phyloP scores from a whole-genome alignment of 106 monocot species.

The Allium sativum region DNA sequence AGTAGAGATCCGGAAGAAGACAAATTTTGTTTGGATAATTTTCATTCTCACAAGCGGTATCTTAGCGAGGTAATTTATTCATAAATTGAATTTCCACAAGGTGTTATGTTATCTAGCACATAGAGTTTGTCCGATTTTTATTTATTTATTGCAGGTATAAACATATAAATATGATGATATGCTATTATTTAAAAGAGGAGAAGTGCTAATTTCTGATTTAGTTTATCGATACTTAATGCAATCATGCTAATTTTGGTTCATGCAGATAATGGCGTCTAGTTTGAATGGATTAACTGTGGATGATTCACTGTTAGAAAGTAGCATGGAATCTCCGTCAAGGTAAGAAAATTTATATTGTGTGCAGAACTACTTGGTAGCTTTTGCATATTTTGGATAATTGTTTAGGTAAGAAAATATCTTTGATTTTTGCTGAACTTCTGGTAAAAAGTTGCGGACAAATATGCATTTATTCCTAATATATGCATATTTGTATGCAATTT shows the following conservation, averaged over 20 bases:
- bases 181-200: background rate
- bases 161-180: background rate
- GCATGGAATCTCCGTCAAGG: constrained; percentile 81
- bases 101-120: background rate
- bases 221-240: background rate
- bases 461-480: no score
- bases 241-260: background rate
- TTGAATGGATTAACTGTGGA: constrained; percentile 87
- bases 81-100: background rate
- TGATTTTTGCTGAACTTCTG: no score
- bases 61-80: constrained; percentile 48
- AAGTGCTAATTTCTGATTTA: background rate
- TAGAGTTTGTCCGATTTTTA: constrained; percentile 2
- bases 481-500: no score
- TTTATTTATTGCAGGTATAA: background rate
- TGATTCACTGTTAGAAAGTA: constrained; percentile 57
- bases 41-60: constrained; percentile 66
- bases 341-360: constrained; percentile 19
- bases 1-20: constrained; percentile 56
- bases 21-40: constrained; percentile 62
- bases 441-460: no score
- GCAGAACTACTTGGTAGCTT: no score
- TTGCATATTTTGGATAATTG: no score
- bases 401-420: no score
- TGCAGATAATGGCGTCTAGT: constrained; percentile 95